These are phyloP conservation scores for Hanseniaspora nectarophila DNA, from an alignment of 805 yeast genomes.

Conservation along the genomic window DNA sequence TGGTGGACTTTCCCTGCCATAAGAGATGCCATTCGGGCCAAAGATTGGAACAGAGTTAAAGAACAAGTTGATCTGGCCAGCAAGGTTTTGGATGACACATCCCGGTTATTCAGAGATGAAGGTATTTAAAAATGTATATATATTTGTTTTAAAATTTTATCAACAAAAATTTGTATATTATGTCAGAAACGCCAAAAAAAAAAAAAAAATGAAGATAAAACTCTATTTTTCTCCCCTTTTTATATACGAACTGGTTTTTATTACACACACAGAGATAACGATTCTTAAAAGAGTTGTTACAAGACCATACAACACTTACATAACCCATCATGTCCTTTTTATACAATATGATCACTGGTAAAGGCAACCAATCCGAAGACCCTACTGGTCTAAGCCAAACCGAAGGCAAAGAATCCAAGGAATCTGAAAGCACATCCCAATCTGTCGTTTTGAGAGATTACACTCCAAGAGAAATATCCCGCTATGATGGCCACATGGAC, in stretches of 20 bases:
- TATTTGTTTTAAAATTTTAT: neutral
- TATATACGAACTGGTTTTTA: no score
- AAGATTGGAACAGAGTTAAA: slow-evolving; percentile 45
- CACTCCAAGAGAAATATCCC: slow-evolving; percentile 62
- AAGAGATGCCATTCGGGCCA: slow-evolving; percentile 48
- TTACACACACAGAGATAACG: no score
- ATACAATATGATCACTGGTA: slow-evolving; percentile 26
- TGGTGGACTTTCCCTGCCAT: slow-evolving; percentile 68
- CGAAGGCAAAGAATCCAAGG: slow-evolving; percentile 18
- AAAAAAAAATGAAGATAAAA: neutral
- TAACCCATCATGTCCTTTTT: slow-evolving; percentile 27
- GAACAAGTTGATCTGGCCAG: slow-evolving; percentile 38
- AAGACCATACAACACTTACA: no score
- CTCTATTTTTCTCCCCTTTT: neutral
- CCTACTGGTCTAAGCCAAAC: slow-evolving; percentile 26
- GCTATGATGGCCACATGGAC: slow-evolving; percentile 71
- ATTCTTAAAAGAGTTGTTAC: no score
- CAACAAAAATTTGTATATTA: neutral
- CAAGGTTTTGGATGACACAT: slow-evolving; percentile 26
- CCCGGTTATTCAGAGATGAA: slow-evolving; percentile 26
- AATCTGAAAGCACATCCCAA: slow-evolving; percentile 19
- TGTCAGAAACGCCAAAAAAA: neutral
- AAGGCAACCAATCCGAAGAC: slow-evolving; percentile 26
- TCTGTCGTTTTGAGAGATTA: slow-evolving; percentile 40
- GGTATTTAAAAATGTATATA: slow-evolving; percentile 15